Base-by-base conservation (phyloP, 2,329 filamentous ascomycete genomes). In the Nemania bipapillata region DNA sequence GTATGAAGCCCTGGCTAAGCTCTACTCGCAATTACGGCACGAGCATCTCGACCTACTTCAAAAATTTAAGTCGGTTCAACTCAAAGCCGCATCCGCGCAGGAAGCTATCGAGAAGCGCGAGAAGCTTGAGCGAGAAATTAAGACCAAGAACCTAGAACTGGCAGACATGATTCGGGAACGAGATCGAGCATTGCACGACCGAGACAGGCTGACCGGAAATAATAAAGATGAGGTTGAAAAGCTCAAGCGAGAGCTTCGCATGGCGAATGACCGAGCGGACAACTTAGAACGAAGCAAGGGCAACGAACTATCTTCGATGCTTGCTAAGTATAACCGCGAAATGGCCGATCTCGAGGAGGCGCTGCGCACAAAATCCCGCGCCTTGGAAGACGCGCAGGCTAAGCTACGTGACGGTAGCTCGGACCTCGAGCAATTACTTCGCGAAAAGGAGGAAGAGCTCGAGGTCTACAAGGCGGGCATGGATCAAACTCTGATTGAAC, bases 91-190 rank as follows among this genome's bases (percentile, higher is more conserved):
- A 17, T 98, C 94, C 4, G 96, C 96, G 0, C 95, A 98, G 79
- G 96, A 99, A 82, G 96, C 96, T 1, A 97, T 98, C 71, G 96
- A 98, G 65, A 90, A 89, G 74, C 91, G 95, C 8, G 96, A 99
- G 83, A 97, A 96, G 84, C 86, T 99, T 60, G 94, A 98, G 83
- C 91, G 95, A 37, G 96, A 99, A 82, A 92, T 99, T 79, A 99
- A 99, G 87, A 97, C 95, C 32, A 99, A 99, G 88, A 99, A 99
- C 78, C 85, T 99, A n/a, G 96, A 99, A 80, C 83, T 99, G 70
- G 96, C 96, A 35, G 94, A 98, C 79, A 98, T 99, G 96, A 99
- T 99, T 72, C 89, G 96, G 50, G 96, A 99, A 83, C 88, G 96
- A 74, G 96, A 99, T 78, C 90, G 96, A 72, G 96, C 96, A 32